Base-by-base conservation (phyloP, 768 basidiomycete genomes). In the Leucocoprinus birnbaumii region DNA sequence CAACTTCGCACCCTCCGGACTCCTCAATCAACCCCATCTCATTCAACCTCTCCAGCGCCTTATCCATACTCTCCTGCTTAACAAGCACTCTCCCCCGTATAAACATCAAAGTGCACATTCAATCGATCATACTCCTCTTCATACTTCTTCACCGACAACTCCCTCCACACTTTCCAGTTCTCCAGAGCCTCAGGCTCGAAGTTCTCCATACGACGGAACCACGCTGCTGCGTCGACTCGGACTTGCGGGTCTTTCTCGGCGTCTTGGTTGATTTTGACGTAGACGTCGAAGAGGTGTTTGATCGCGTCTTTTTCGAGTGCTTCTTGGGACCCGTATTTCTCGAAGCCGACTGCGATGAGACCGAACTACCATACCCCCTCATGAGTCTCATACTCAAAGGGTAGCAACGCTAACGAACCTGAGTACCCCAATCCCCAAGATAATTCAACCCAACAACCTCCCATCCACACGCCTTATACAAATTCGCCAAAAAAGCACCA, bases 391-490 rank as follows among this genome's bases (percentile, higher is more conserved):
- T n/a, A n/a, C n/a, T n/a, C n/a, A n/a, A n/a, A 35, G 2, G 3
- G 38, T 3, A 42, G 5, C 24, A 16, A 2, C 37, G 7, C 11
- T 25, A 13, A 59, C 78, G 66, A 37, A 93, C 94, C 80, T 98
- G 96, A 40, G 94, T 98, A 21, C 96, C 96, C 96, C 95, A 98
- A 66, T 98, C 96, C 2, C 96, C 96, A 14, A 98, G 81, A 68
- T 99, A 99, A 68, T 99, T 99, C 71, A 98, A 75, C 1, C 89
- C 80, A 35, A 82, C 70, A n/a, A 95, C 94, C 6, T 93, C 82
- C 94, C 93, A 98, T 14, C 96, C 95, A 63, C 88, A 92, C 6
- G 91, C 81, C 65, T 86, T 87, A 77, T 98, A 96, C 40, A 98
- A 63, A 71, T 98, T 98, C 9, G 83, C 77, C 56, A 98, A 71